Evolutionary conservation across 495 filamentous ascomycete genomes (phyloP).

Genomic region (Lichenothelia convexa): DNA sequence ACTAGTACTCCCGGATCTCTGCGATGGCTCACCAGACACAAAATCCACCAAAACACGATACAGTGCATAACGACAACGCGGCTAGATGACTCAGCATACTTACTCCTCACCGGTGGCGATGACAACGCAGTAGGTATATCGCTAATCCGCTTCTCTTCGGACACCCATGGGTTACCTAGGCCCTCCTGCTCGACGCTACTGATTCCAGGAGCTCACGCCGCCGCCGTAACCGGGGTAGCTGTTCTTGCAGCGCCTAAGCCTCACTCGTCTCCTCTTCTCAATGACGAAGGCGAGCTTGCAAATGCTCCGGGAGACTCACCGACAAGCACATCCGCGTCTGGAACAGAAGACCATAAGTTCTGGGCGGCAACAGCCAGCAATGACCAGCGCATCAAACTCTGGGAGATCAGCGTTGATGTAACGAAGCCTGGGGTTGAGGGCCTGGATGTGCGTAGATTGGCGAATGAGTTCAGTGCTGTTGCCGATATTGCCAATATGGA

Average conservation of each 20-base stretch:
- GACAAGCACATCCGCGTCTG: background rate
- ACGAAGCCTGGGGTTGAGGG: constrained; percentile 15
- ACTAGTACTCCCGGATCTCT: background rate
- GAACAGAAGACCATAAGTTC: constrained; percentile 1
- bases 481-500: constrained; percentile 41
- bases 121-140: constrained; percentile 58
- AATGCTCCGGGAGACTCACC: no score
- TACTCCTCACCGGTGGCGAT: constrained; percentile 65
- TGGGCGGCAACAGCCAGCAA: constrained; percentile 47
- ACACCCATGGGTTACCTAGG: no score
- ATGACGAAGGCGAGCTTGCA: no score
- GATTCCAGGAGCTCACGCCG: constrained; percentile 58
- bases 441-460: constrained; percentile 25
- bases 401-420: constrained; percentile 33
- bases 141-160: constrained; percentile 6
- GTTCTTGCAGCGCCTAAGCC: constrained; percentile 19
- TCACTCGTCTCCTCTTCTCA: constrained; percentile 1
- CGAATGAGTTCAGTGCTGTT: constrained; percentile 40
- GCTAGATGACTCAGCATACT: constrained; percentile 17
- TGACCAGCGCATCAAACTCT: constrained; percentile 67
- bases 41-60: constrained; percentile 57
- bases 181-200: constrained; percentile 26
- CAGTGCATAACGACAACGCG: constrained; percentile 31
- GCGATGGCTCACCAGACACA: constrained; percentile 3
- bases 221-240: constrained; percentile 52